Evolutionary conservation across 2,329 filamentous ascomycete species (phyloP).

Genomic region (Xylaria polymorpha): DNA sequence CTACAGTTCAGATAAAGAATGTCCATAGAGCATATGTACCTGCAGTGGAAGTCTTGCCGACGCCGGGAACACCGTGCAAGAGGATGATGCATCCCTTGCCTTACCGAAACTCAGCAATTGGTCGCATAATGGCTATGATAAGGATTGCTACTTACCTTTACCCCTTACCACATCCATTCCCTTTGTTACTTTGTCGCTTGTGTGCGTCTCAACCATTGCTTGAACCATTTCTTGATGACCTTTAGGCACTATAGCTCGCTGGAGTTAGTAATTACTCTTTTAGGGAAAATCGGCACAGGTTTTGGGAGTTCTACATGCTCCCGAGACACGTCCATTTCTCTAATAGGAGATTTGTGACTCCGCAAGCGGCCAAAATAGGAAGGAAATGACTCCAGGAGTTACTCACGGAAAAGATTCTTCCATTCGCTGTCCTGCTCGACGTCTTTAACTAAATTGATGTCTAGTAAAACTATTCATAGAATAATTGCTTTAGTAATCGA

Average conservation of each 20-base stretch:
- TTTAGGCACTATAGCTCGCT: neutral
- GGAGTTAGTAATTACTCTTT: neutral
- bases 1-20: neutral
- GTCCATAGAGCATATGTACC: neutral
- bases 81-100: conserved; percentile 13
- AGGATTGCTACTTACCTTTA: neutral
- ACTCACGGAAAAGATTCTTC: neutral
- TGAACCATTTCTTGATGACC: conserved; percentile 8
- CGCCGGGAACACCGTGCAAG: conserved; percentile 9
- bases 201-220: conserved; percentile 4
- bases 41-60: conserved; percentile 23
- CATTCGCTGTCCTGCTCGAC: neutral
- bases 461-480: neutral
- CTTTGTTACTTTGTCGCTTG: neutral
- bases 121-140: neutral
- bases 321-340: too few relatives aligned
- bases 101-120: neutral
- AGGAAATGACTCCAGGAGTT: too few relatives aligned
- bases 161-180: conserved; percentile 6
- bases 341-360: too few relatives aligned
- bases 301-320: neutral
- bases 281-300: neutral
- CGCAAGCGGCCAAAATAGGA: too few relatives aligned
- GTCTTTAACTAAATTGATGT: conserved; percentile 2
- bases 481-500: neutral